Evolutionary conservation across 2,329 filamentous ascomycete genomes (phyloP), one percentile per base, ranked within the genome.

Genomic region (Emergomyces pasteurianus): DNA sequence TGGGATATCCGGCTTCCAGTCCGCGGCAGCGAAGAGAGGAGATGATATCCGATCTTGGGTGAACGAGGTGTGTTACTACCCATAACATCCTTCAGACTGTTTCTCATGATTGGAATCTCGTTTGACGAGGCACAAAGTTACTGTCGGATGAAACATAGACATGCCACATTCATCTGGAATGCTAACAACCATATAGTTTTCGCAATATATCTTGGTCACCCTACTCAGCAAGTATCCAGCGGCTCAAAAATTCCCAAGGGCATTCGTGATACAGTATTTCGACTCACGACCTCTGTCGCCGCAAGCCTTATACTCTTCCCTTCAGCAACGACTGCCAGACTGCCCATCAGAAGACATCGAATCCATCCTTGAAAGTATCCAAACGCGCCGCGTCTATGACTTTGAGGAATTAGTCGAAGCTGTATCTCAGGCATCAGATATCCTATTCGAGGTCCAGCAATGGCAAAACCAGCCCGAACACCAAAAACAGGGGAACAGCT

Each of bases 331-430:
- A 42, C 53, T 63, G 8, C 61, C 61, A n/a, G 53, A 50, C 18
- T 52, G 46, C 49, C 18, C 63, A 28, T 10, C 46, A 1, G 52
- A 61, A 40, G 55, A 55, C 10, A 47, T 59, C n/a, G 42, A 62
- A 40, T 14, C 31, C 10, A 59, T 65, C n/a, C 36, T 64, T 14
- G 43, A 56, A 4, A 62, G 31, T 28, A 54, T 65, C 34, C 61
- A 62, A 36, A 60, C 65, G 54, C 54, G 58, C 58, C 63, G 60
- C n/a, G 62, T 58, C 6, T 64, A 61, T 26, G 59, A 62, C 42
- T 63, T 66, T 26, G 53, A 59, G 16, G 63, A 66, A n/a, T 60
- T 66, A 14, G 46, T 63, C 8, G 54, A 61, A 38, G 61, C 63
- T 16, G 58, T 66, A 40, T 55, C 52, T 46, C 58, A 63, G 31